Evolutionary conservation across 306 rosid species (phyloP), one percentile per base, ranked within the genome.

Genomic region (Abrus precatorius): DNA sequence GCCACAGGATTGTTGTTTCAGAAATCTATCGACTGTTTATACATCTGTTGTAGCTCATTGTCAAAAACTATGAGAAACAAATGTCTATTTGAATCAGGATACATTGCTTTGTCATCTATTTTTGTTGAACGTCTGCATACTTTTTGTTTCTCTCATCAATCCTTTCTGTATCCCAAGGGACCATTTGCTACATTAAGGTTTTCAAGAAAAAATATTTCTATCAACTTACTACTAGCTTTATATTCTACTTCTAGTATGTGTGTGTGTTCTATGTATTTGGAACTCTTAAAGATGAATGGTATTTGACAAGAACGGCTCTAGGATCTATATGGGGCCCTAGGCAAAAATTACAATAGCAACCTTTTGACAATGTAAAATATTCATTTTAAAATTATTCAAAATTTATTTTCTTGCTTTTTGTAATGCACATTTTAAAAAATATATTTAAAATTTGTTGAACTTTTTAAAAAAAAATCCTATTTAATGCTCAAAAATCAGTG

Each of bases 121-220:
- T 83, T 45, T n/a, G 12, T 62, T 78, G 57, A 55, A 78, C 56
- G 36, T 55, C 28, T 64, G 34, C 47, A 71, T 69, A 20, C 20
- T 8, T 63, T 70, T 38, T 64, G 52, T 61, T 43, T n/a, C 64
- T 56, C 33, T 9, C 9, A 30, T 69, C 55, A 54, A 44, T 29
- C 27, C 27, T 45, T 52, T 41, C 28, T 54, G 50, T 53, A 32
- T 9, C 59, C 20, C 53, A 20, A 9, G 29, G 52, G 45, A 13
- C 13, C 33, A 67, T 55, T 36, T 74, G 60, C 50, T 44, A 13
- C 67, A 20, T 20, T 65, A 63, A 65, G 20, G 8, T 7, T 53
- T 34, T 9, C 30, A 57, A 40, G 47, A 70, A 66, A 55, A 30
- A 30, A 4, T 61, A 11, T 75, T 38, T 9, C 5, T 5, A 38